These are phyloP conservation scores for Tanacetum coccineum DNA, from an alignment of 129 eudicot species.

Conservation along the genomic window DNA sequence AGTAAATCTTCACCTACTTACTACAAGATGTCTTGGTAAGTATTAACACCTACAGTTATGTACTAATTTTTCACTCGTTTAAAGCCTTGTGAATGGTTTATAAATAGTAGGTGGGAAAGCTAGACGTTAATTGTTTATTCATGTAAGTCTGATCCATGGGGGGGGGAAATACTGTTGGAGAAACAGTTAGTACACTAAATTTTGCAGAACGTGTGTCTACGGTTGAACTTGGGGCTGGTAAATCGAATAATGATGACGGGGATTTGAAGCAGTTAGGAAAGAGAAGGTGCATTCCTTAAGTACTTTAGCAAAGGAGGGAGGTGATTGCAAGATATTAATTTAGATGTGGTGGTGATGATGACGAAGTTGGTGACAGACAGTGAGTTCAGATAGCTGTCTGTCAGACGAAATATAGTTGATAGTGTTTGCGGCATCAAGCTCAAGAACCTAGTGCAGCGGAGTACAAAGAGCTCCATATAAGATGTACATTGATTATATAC, in stretches of 20 bases:
- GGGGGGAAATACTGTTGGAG: no score
- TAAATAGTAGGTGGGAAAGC: constrained; percentile 74
- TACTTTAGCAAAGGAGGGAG: constrained; percentile 58
- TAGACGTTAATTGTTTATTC: no score
- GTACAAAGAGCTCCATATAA: constrained; percentile 38
- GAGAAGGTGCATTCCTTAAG: constrained; percentile 70
- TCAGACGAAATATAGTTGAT: constrained; percentile 28
- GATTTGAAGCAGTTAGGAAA: constrained; percentile 68
- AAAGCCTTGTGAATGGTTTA: neutral
- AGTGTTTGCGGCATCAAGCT: constrained; percentile 35
- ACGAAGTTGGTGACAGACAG: constrained; percentile 47
- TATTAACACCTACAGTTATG: neutral
- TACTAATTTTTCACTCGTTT: neutral
- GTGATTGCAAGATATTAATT: constrained; percentile 19
- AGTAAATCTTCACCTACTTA: constrained; percentile 81
- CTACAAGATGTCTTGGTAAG: constrained; percentile 78
- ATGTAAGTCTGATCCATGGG: no score
- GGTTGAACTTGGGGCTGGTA: constrained; percentile 84
- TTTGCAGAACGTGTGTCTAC: no score
- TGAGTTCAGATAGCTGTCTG: constrained; percentile 60
- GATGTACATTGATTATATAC: constrained; percentile 40
- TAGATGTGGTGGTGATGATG: constrained; percentile 38
- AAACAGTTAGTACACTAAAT: no score
- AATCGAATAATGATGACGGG: constrained; percentile 48
- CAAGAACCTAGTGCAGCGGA: constrained; percentile 44